Evolutionary conservation across 2,329 filamentous ascomycete species (phyloP), one percentile per base, ranked within the genome.

Genomic region (Scorias spongiosa): DNA sequence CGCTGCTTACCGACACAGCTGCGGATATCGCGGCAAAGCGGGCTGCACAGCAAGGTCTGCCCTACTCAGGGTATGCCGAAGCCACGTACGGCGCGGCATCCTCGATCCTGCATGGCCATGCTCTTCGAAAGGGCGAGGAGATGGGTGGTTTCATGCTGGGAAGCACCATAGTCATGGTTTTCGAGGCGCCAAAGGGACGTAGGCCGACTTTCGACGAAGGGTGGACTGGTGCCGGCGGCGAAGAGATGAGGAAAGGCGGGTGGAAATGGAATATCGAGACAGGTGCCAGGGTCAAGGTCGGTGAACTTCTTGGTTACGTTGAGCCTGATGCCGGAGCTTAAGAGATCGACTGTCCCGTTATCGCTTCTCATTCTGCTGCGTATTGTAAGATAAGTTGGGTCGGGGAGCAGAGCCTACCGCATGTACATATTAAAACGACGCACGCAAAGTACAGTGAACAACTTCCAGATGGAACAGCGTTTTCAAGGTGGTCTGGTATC

Each of bases 71-170:
- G 1, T 98, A 88, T 58, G 79, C 84, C 0, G 91, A 98, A 66
- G 93, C 91, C 7, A 88, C 83, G 2, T 98, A 98, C 58, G 75
- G 75, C 39, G 72, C 71, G 12, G 85, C 89, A 1, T 93, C 84
- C 56, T 66, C 71, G 2, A 75, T 94, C 2, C 71, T 98, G 0
- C 77, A 78, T 15, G 91, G 93, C 2, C 80, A 96, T 60, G 82
- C 89, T 1, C 67, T 98, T 44, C 76, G 80, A 49, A 74, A 84
- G 39, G 91, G 91, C 30, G 89, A 96, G 59, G 91, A 98, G 64
- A 96, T 98, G 87, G 91, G 91, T 44, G 93, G 91, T 0, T 98
- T 98, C 66, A 86, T 93, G 67, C 72, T 98, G 2, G 91, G 91
- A 15, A 94, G 86, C 61, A 94, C 89, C 1, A 80, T 98, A 52